Evolutionary conservation across 495 filamentous ascomycete species (phyloP), one percentile per base, ranked within the genome.

Genomic region (Podospora conica): DNA sequence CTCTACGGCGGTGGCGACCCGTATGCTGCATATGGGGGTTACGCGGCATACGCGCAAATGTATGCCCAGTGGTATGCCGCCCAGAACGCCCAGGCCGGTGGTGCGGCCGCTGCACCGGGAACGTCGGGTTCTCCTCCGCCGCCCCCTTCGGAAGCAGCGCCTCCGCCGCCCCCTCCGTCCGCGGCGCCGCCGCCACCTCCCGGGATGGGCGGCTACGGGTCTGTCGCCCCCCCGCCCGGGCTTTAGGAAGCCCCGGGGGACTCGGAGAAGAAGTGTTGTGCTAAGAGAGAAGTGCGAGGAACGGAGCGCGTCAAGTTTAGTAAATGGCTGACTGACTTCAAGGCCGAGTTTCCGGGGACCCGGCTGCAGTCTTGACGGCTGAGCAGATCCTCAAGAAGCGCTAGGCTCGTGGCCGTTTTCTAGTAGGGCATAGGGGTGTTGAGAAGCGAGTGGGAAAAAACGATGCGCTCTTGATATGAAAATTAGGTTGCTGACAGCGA

Each of bases 11-110:
- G 84, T 48, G 78, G 80, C 65, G 95, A 98, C 69, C 94, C 94
- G 0, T 98, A 97, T 74, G 92, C 91, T 4, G 88, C 90, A 27
- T 97, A 96, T 67, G 95, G 95, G 64, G 95, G 95, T 25, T 95
- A 95, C 72, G 77, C 79, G 61, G 83, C 83, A 53, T 93, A 96
- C 65, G 81, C 91, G 59, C 86, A 89, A 63, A 75, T 81, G 71
- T 92, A 92, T 73, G 89, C 92, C 64, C 86, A 88, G 65, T 85
- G 83, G 66, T 82, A 82, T 58, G 81, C 79, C 55, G 75, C 83
- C 69, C 75, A 87, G 70, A 83, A 86, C 72, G 82, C 80, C 53
- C 84, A 86, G 63, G 83, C 76, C 68, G 75, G 70, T 27, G 68
- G 71, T 9, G 70, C 74, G 23, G 70, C 76, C 55, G 72, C 75